Percentiles rank a stretch among this genome's conserved stretches.
phyloP scores from a whole-genome alignment of 1,139 yeast genomes.

The Arxiozyma slooffiae region DNA sequence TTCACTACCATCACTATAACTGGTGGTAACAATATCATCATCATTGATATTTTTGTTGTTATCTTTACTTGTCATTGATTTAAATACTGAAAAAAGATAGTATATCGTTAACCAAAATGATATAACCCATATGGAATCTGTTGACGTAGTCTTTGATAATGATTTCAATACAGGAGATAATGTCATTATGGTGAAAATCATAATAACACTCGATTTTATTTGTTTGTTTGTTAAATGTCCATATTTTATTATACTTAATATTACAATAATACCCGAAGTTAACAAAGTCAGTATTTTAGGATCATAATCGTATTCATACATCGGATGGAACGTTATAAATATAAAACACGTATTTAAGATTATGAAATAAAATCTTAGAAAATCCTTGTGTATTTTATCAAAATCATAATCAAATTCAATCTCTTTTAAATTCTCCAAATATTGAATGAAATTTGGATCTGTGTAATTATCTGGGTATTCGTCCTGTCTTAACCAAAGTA shows the following conservation, averaged over 20 bases:
- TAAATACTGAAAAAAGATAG: conserved; percentile 38
- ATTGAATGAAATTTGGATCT: conserved; percentile 66
- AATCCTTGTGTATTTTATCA: conserved; percentile 42
- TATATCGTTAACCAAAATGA: conserved; percentile 66
- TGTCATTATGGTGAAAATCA: conserved; percentile 60
- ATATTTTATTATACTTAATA: conserved; percentile 6
- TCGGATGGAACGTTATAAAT: conserved; percentile 31
- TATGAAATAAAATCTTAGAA: conserved; percentile 29
- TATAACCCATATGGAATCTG: conserved; percentile 92
- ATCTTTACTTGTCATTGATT: conserved; percentile 13
- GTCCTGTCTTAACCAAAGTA: conserved; percentile 78
- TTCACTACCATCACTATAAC: not conserved
- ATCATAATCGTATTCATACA: conserved; percentile 29
- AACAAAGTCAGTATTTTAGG: conserved; percentile 13
- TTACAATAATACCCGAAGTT: conserved; percentile 9
- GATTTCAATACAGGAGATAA: conserved; percentile 86
- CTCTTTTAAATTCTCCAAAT: conserved; percentile 58
- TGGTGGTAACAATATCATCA: not conserved
- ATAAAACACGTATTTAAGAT: conserved; percentile 29
- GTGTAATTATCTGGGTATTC: conserved; percentile 83
- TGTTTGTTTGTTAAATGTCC: conserved; percentile 2
- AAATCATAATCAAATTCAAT: conserved; percentile 37
- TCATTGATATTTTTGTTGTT: not conserved
- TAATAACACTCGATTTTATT: conserved; percentile 56
- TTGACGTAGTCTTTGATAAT: conserved; percentile 76